Evolutionary conservation across 2,329 filamentous ascomycete genomes (phyloP), one percentile per base, ranked within the genome.

Genomic region (Pyricularia grisea): DNA sequence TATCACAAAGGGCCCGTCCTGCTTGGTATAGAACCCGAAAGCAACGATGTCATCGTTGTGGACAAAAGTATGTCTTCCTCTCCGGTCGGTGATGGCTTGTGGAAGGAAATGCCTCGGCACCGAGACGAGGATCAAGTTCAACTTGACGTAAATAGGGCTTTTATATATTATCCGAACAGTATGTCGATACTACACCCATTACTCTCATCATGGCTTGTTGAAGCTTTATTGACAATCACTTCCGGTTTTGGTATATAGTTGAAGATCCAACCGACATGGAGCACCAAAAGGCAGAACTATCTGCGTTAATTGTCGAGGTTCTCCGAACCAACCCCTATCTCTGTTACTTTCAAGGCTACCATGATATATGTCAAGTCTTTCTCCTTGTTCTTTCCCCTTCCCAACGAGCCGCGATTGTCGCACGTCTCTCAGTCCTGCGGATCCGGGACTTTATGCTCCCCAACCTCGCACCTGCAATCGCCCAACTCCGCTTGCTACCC

Each of bases 361-460:
- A 99, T 79, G 95, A 99, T 81, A 98, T 99, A 75, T 95, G 92
- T 74, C 96, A 99, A 80, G 95, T 99, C 28, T 85, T 99, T 70
- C 86, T 98, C 60, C 86, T 99, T 17, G 94, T 97, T 12, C 84
- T 99, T 4, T 90, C 90, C 0, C 81, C 87, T 11, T 75, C 83
- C 27, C 77, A 83, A 68, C 89, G 92, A 20, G 82, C 85, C 23
- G 78, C 83, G 7, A 88, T 90, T 20, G 87, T 96, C 36, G 85
- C 91, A 42, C 90, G 92, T n/a, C 88, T 99, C 70, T 97, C 94
- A 3, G 84, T 94, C 36, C 86, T 98, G 64, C 91, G 93, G 68
- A 97, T 99, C 76, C 89, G 95, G 71, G 95, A 99, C 80, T 99
- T 97, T 78, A 97, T 99, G 95, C 88, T 99, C 12, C 94, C 94